A percentile compares a stretch with the other conserved stretches of the same genome.
These are phyloP conservation scores for Coemansia reversa DNA, from an alignment of 192 early-diverging fungal genomes.

Conservation along the genomic window DNA sequence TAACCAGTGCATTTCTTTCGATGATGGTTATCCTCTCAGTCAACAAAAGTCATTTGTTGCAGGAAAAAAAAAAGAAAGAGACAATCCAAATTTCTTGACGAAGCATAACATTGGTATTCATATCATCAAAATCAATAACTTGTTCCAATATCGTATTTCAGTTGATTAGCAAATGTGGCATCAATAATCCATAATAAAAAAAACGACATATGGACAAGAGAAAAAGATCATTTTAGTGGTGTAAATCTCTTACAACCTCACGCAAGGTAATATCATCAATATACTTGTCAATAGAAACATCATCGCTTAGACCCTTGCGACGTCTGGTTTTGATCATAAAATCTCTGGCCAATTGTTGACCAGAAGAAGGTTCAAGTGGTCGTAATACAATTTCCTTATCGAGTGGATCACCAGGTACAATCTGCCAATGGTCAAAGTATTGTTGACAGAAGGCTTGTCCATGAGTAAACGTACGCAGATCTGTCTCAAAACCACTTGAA, in stretches of 20 bases:
- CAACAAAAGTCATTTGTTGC: not conserved
- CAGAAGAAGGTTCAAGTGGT: slow-evolving; percentile 73
- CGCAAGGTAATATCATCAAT: slow-evolving; percentile 64
- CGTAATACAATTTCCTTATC: slow-evolving; percentile 82
- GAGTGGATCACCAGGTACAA: slow-evolving; percentile 95
- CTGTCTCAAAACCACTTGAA: slow-evolving; percentile 94
- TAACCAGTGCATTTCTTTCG: not conserved
- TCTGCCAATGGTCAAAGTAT: slow-evolving; percentile 98
- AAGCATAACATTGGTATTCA: not conserved
- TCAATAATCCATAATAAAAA: not conserved
- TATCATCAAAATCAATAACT: not conserved
- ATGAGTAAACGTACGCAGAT: slow-evolving; percentile 92
- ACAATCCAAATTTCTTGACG: not conserved
- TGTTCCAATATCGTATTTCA: too few species aligned
- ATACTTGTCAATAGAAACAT: slow-evolving; percentile 79
- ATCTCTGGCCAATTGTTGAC: slow-evolving; percentile 86
- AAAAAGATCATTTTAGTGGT: not conserved
- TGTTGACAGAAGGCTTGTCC: slow-evolving; percentile 98
- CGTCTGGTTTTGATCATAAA: slow-evolving; percentile 99
- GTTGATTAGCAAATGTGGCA: too few species aligned
- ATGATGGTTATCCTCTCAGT: not conserved
- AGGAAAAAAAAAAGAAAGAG: not conserved
- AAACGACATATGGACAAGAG: not conserved
- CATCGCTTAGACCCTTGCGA: slow-evolving; percentile 84
- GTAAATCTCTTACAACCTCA: slow-evolving; percentile 20